phyloP scores from a whole-genome alignment of 2,329 filamentous ascomycete species.

The Corynespora cassiicola region DNA sequence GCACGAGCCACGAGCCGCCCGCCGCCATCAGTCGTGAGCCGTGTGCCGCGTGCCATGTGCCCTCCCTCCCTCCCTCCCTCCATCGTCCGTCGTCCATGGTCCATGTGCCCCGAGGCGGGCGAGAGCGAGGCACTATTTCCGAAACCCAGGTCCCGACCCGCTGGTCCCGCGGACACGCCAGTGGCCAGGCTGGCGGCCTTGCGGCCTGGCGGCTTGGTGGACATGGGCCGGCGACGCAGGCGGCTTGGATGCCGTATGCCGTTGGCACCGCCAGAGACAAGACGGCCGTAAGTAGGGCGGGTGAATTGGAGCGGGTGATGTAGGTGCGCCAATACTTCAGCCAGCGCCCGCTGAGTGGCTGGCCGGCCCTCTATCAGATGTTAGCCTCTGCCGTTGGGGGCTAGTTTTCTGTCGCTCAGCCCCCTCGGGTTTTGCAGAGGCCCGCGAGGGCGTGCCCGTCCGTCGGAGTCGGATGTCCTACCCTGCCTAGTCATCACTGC shows the following conservation, averaged over 20 bases:
- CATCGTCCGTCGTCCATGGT: too few relatives aligned
- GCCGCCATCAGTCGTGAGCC: too few relatives aligned
- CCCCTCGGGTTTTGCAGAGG: too few relatives aligned
- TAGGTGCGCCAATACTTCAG: not conserved
- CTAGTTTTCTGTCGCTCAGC: too few relatives aligned
- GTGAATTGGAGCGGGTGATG: not conserved
- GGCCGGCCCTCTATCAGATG: not conserved
- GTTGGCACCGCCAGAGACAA: too few relatives aligned
- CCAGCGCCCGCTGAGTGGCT: not conserved
- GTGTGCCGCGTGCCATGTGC: too few relatives aligned
- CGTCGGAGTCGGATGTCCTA: slow-evolving; percentile 1
- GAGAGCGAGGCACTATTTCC: slow-evolving; percentile 14
- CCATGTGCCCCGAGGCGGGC: too few relatives aligned
- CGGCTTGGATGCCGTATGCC: not conserved
- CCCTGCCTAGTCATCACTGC: not conserved
- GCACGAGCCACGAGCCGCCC: too few relatives aligned
- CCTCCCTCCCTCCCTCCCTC: too few relatives aligned
- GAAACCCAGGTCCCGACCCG: slow-evolving; percentile 5
- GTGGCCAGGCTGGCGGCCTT: too few relatives aligned
- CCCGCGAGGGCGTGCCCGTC: not conserved
- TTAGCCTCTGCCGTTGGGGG: too few relatives aligned
- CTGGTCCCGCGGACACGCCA: slow-evolving; percentile 7
- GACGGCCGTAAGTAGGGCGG: too few relatives aligned
- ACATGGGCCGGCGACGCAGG: not conserved
- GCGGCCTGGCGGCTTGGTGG: slow-evolving; percentile 2